A percentile compares a stretch with the other conserved stretches of the same genome.
Evolutionary conservation across 2,329 filamentous ascomycete genomes (phyloP).

Genomic region (Botrytis aclada): DNA sequence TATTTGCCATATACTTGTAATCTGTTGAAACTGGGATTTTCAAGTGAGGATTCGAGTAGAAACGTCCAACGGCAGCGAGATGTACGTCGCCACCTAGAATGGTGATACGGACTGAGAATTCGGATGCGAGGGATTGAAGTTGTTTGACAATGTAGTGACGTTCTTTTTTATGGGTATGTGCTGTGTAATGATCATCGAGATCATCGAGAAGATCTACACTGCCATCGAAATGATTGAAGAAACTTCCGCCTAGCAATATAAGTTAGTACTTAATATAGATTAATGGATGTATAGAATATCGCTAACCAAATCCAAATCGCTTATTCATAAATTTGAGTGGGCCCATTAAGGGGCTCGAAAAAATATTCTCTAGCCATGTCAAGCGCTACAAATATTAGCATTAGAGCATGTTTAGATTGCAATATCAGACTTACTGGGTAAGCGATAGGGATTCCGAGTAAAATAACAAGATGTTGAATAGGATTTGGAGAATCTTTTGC

Average conservation of each 20-base stretch:
- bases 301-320: constrained; percentile 71
- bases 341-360: constrained; percentile 80
- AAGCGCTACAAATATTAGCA: constrained; percentile 54
- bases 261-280: not conserved
- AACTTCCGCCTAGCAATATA: constrained; percentile 57
- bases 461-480: constrained; percentile 82
- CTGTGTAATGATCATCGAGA: constrained; percentile 94
- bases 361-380: constrained; percentile 94
- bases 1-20: constrained; percentile 91
- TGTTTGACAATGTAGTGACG: constrained; percentile 74
- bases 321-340: constrained; percentile 88
- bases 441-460: constrained; percentile 83
- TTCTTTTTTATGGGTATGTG: constrained; percentile 86
- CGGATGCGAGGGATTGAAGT: constrained; percentile 77
- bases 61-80: constrained; percentile 84
- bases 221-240: constrained; percentile 95
- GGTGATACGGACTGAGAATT: constrained; percentile 85
- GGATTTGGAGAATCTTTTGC: constrained; percentile 66
- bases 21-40: constrained; percentile 76
- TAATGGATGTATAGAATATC: not conserved
- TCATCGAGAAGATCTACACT: constrained; percentile 91
- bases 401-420: not conserved
- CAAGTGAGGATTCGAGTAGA: constrained; percentile 85
- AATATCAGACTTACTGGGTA: constrained; percentile 60
- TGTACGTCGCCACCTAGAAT: constrained; percentile 95